Base-by-base conservation (phyloP, 202 grass and related monocot species). In the Elaeis oleifera region DNA sequence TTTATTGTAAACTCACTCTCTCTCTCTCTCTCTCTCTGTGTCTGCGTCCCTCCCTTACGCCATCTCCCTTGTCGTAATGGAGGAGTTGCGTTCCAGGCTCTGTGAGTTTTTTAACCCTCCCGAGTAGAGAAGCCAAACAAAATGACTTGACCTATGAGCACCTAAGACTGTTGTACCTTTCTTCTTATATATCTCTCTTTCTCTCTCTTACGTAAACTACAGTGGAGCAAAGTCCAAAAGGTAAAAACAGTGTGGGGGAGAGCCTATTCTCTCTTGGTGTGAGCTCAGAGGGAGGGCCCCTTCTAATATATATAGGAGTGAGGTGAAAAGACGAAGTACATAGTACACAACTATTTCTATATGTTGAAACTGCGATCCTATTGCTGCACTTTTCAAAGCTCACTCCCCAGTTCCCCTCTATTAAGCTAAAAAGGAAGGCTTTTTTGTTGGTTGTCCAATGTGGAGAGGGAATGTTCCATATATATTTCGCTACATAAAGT, bases 251-350 rank as follows among this genome's bases (percentile, higher is more conserved):
- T 55, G 67, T 58, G 71, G 53, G 56, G 56, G 26, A 51, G 77
- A 73, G 62, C 54, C 72, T 80, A 65, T 69, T 63, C 61, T 52
- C 23, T 55, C 67, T 71, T 58, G 57, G 55, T 36, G 25, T 74
- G 77, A 65, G 25, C 64, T 73, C 56, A 72, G 54, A 6, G 27
- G 59, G 31, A 63, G 55, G 71, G 75, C 53, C 76, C 74, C 68
- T 52, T n/a, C 73, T 36, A 66, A 82, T 85, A 89, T 85, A 36
- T 36, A 36, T 36, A 44, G 78, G 27, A 48, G 59, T 52, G 78
- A 76, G 71, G 60, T 32, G 61, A 79, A 76, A 67, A 18, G 65
- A 57, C 71, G 21, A 50, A 21, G 72, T 70, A 77, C 63, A 71
- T 61, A 75, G 74, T 81, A 81, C 81, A 61, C 9, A 14, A 5